Conservation (phyloP, 768 basidiomycete species). For the Rhodosporidiobolus odoratus region DNA sequence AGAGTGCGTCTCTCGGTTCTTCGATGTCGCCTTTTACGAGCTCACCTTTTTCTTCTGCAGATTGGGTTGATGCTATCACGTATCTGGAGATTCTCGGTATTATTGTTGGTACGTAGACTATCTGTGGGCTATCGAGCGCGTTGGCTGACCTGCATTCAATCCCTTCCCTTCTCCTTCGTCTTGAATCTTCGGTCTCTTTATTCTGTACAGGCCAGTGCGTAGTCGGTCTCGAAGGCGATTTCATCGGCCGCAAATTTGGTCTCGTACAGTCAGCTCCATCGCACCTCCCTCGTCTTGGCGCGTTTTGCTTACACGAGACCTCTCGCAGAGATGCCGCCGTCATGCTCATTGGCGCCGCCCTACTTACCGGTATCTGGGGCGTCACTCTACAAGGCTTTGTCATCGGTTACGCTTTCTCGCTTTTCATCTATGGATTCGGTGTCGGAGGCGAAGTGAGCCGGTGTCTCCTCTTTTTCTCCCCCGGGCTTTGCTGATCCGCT, state of each 20-base stretch:
- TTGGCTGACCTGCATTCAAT: too few species aligned
- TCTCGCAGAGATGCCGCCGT: conserved; percentile 46
- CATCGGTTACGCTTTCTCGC: conserved; percentile 46
- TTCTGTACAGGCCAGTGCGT: conserved; percentile 7
- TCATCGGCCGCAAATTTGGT: conserved; percentile 47
- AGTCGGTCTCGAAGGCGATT: conserved; percentile 44
- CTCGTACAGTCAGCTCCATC: conserved; percentile 10
- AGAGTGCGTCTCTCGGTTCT: neutral
- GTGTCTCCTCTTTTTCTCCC: neutral
- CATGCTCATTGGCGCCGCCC: conserved; percentile 49
- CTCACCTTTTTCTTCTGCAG: neutral
- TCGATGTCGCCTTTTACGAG: neutral
- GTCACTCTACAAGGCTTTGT: conserved; percentile 48
- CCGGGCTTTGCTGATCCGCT: too few species aligned
- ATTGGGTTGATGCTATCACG: conserved; percentile 47
- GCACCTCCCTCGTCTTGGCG: neutral
- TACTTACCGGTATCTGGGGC: conserved; percentile 51
- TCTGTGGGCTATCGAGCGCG: too few species aligned
- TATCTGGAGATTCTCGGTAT: conserved; percentile 50
- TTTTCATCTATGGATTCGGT: conserved; percentile 50
- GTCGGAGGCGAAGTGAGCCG: conserved; percentile 35
- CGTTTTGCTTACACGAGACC: conserved; percentile 45
- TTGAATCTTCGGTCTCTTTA: neutral
- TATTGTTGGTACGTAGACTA: conserved; percentile 47
- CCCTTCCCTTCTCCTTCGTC: neutral